Base-by-base conservation (phyloP, 805 yeast genomes). In the Yamadazyma sp. region DNA sequence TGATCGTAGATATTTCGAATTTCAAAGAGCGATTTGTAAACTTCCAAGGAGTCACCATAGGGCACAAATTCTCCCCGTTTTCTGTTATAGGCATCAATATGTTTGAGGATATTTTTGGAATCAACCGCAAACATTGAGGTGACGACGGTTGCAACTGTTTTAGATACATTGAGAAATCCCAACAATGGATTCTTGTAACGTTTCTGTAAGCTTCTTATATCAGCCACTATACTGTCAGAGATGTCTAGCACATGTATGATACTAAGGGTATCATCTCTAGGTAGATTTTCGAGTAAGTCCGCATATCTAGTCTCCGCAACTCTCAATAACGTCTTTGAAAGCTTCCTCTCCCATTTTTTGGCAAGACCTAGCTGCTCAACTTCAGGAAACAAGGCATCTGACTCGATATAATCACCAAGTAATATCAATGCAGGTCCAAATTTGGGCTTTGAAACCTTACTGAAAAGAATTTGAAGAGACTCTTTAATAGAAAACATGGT, bases 181-280 rank as follows among this genome's bases (percentile, higher is more conserved):
- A 84, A 58, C n/a, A 85, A 57, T 0, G 87, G 82, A 28, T 60
- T 63, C 24, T 74, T 75, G 50, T 80, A 85, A 43, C 78, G 59
- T 42, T 77, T 81, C 45, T 81, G 85, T 18, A 83, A 54, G 13
- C 51, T 49, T 38, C 72, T 64, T 12, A 82, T 74, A 21, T 70
- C 70, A 3, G 59, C 58, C 6, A 79, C 67, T 14, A 85, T 70
- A 25, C 55, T 51, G 32, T 79, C 80, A 0, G 82, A 77, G 4
- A 82, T 65, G 28, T 77, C 72, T 31, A 76, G 67, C 2, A 84
- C 67, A 57, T 83, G 83, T 17, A 68, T 50, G 2, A 81, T 60
- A 26, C 69, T 75, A 6, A 83, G 54, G 0, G 79, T 64, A 27
- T 68, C 64, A 50, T 70, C 75, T 43, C 83, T 63, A 0, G 95